Evolutionary conservation across 1,284 basidiomycete species (phyloP).

Genomic region (Trichosporon sp.): DNA sequence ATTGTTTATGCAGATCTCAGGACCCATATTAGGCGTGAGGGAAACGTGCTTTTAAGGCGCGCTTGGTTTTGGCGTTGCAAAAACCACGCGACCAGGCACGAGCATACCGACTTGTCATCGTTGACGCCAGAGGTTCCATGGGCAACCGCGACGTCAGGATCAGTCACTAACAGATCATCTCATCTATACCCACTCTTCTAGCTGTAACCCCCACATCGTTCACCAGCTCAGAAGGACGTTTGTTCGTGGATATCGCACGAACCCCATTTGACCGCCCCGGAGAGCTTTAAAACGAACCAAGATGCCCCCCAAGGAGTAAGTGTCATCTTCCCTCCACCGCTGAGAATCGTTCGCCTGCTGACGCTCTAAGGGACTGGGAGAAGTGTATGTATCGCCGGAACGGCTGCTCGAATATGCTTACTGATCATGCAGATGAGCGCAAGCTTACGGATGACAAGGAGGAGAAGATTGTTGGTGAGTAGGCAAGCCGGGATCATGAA

Average conservation of each 20-base stretch:
- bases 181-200: background rate
- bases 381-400: conserved; percentile 68
- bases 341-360: background rate
- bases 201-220: background rate
- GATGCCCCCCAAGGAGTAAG: background rate
- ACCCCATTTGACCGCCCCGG: conserved; percentile 60
- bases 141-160: background rate
- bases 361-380: conserved; percentile 79
- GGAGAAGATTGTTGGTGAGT: conserved; percentile 86
- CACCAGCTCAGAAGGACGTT: conserved; percentile 3
- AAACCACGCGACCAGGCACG: conserved; percentile 3
- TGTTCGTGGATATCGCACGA: background rate
- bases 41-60: background rate
- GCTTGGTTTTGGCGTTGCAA: background rate
- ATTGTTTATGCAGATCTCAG: conserved; percentile 5
- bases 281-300: conserved; percentile 70
- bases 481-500: background rate
- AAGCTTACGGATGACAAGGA: conserved; percentile 78
- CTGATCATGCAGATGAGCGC: conserved; percentile 66
- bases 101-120: conserved; percentile 39
- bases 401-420: background rate
- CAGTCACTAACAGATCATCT: background rate
- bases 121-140: conserved; percentile 22
- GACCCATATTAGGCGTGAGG: background rate
- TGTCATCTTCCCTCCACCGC: conserved; percentile 1